phyloP scores from a whole-genome alignment of 202 grass and related monocot genomes.

The Hordeum pubiflorum region DNA sequence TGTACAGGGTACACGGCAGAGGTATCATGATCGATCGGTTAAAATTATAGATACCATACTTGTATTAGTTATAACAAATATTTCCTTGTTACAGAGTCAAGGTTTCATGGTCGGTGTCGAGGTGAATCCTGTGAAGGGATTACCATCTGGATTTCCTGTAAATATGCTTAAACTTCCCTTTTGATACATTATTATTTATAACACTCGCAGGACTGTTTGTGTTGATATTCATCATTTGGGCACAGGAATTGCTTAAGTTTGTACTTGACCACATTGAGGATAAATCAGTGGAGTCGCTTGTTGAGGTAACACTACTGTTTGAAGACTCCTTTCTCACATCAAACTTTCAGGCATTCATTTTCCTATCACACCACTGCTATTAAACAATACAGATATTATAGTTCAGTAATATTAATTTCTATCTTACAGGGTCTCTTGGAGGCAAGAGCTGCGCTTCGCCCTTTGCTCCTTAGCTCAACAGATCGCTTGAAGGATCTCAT shows the following conservation, averaged over 20 bases:
- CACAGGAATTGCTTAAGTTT: slow-evolving; percentile 71
- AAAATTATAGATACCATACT: slow-evolving; percentile 6
- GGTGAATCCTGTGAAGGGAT: slow-evolving; percentile 79
- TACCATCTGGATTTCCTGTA: slow-evolving; percentile 97
- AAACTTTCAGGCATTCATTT: slow-evolving; percentile 15
- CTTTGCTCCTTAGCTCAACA: slow-evolving; percentile 51
- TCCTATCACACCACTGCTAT: neutral
- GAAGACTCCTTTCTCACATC: slow-evolving; percentile 2
- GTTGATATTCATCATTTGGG: slow-evolving; percentile 11
- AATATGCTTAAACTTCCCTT: slow-evolving; percentile 30
- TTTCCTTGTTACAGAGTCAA: slow-evolving; percentile 52
- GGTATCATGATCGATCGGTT: slow-evolving; percentile 39
- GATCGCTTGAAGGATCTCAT: slow-evolving; percentile 89
- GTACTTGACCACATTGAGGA: slow-evolving; percentile 87
- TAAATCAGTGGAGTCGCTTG: slow-evolving; percentile 61
- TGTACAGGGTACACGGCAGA: slow-evolving; percentile 90
- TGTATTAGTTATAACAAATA: neutral
- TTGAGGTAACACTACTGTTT: slow-evolving; percentile 50
- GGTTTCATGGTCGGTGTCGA: slow-evolving; percentile 97
- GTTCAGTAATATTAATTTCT: slow-evolving; percentile 1
- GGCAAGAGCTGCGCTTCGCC: slow-evolving; percentile 73
- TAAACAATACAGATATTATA: neutral
- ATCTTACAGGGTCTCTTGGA: slow-evolving; percentile 72
- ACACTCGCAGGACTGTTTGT: slow-evolving; percentile 19
- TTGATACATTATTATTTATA: neutral